phyloP scores from a whole-genome alignment of 768 basidiomycete genomes.

The Hericium erinaceus region DNA sequence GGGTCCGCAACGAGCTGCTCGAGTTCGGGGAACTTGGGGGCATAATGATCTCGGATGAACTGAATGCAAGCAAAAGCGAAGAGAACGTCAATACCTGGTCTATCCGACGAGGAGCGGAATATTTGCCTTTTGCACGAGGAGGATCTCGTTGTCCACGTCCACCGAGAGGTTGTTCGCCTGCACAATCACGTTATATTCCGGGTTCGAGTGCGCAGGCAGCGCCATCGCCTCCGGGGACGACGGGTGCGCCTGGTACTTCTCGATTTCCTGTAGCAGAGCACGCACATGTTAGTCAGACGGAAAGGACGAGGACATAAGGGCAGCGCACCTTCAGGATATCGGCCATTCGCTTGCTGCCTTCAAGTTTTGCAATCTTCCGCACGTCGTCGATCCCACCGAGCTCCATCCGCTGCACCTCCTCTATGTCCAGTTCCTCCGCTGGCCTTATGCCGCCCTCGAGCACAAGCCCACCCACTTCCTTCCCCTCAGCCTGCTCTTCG shows the following conservation, averaged over 20 bases:
- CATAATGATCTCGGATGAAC: conserved; percentile 98
- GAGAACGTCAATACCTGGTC: conserved; percentile 13
- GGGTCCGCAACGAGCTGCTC: conserved; percentile 93
- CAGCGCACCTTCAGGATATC: conserved; percentile 70
- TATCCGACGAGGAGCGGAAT: neutral
- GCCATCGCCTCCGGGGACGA: conserved; percentile 72
- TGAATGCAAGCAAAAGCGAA: conserved; percentile 22
- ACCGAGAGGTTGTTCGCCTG: conserved; percentile 97
- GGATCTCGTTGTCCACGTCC: conserved; percentile 95
- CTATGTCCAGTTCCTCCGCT: conserved; percentile 91
- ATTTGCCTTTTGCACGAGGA: conserved; percentile 88
- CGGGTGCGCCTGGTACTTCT: conserved; percentile 74
- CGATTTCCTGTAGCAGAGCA: conserved; percentile 62
- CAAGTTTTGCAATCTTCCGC: conserved; percentile 77
- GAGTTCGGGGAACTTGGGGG: conserved; percentile 90
- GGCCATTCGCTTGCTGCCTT: conserved; percentile 78
- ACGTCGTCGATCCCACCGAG: conserved; percentile 80
- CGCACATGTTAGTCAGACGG: neutral
- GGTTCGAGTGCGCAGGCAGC: conserved; percentile 77
- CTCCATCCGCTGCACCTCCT: conserved; percentile 94
- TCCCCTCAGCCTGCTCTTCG: conserved; percentile 30
- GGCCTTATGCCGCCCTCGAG: conserved; percentile 84
- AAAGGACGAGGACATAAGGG: neutral
- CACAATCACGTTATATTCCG: conserved; percentile 94
- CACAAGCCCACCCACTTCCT: conserved; percentile 46